Conservation (phyloP, 2,329 filamentous ascomycete species). For the Hirsutella thompsonii region DNA sequence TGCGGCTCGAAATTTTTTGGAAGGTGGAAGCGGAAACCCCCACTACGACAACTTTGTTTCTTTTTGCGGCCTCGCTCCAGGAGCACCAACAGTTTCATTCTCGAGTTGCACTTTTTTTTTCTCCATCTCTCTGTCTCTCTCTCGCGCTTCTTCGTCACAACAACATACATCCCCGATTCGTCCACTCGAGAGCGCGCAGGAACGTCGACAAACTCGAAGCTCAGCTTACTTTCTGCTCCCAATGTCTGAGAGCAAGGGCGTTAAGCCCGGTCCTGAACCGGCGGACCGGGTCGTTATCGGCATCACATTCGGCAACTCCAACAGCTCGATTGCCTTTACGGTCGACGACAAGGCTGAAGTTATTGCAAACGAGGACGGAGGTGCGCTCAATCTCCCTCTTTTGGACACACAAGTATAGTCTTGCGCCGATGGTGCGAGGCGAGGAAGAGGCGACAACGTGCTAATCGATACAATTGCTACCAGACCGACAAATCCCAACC, state of each 20-base stretch:
- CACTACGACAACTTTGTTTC: constrained; percentile 1
- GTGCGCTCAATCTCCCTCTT: constrained; percentile 37
- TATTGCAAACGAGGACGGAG: constrained; percentile 97
- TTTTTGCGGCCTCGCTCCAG: not conserved
- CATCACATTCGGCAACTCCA: constrained; percentile 95
- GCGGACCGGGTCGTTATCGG: constrained; percentile 66
- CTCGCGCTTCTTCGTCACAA: no score
- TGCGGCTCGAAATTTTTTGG: constrained; percentile 10
- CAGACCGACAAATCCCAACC: constrained; percentile 93
- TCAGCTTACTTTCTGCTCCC: constrained; percentile 2
- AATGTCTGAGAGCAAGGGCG: constrained; percentile 35
- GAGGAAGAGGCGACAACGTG: not conserved
- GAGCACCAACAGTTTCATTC: not conserved
- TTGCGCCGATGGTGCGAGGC: no score
- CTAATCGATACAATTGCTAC: not conserved
- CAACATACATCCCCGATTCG: no score
- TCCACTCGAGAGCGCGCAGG: no score
- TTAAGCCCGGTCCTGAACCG: constrained; percentile 34
- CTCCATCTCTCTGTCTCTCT: no score
- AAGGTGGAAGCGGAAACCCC: constrained; percentile 4
- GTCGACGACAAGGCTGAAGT: constrained; percentile 92
- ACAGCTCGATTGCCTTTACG: constrained; percentile 92
- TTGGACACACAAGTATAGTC: no score
- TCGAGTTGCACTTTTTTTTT: not conserved
- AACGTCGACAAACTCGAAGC: not conserved